Base-by-base conservation (phyloP, 2,329 filamentous ascomycete genomes). In the Trematosphaeria pertusa region DNA sequence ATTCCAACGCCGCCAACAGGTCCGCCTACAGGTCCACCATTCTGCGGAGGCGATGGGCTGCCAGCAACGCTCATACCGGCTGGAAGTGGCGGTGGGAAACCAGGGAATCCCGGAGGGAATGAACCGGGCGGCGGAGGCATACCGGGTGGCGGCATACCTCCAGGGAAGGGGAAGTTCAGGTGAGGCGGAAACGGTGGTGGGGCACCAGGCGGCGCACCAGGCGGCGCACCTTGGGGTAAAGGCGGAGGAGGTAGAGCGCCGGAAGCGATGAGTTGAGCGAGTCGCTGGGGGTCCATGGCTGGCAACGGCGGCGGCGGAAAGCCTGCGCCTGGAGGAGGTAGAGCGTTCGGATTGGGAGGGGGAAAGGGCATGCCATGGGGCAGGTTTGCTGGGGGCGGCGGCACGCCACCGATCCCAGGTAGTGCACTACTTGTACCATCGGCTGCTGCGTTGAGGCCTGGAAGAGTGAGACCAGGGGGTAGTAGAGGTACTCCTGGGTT, bases 401-500 rank as follows among this genome's bases (percentile, higher is more conserved):
- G 63, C 31, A 73, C 73, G 18, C 73, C 74, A 11, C 78, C 78
- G 46, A 81, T 79, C 12, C 67, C 67, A 17, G 78, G 78, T 8
- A 81, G 74, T 37, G 56, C 73, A 35, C 77, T 61, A 67, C 78
- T 71, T 37, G 78, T 71, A 69, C 74, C 72, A 43, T 75, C 72
- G 51, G 66, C 69, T 14, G 69, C 60, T 18, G 61, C 54, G 36
- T 50, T 62, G 54, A 66, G 61, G 21, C 69, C 69, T 31, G 65
- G 69, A 4, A 70, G 52, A 7, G 64, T 64, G 35, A 73, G 64
- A 22, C 84, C 88, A 6, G 85, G 87, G 4, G 85, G 87, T 46
- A 88, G 81, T 20, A 81, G 79, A 3, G 71, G 82, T 7, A 82
- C 68, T 15, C 73, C 72, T 15, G 81, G 72, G 49, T 78, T 78